Evolutionary conservation across 306 rosid species (phyloP).

Genomic region (Neltuma alba): DNA sequence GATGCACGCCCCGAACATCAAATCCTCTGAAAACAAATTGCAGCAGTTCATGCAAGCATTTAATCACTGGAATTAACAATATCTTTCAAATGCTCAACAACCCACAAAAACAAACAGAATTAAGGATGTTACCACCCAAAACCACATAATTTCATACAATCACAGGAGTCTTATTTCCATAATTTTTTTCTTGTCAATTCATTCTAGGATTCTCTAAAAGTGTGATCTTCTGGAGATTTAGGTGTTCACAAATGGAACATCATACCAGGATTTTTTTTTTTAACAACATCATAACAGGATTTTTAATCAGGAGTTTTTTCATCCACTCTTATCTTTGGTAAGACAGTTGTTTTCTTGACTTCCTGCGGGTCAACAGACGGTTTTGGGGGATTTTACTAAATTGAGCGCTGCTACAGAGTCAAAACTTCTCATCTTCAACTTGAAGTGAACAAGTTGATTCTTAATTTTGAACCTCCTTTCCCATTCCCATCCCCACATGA

Average conservation of each 20-base stretch:
- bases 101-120: slow-evolving; percentile 9
- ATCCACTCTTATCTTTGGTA: neutral
- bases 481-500: slow-evolving; percentile 21
- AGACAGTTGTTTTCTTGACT: slow-evolving; percentile 1
- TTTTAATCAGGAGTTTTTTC: neutral
- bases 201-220: neutral
- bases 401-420: neutral
- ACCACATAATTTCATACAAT: neutral
- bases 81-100: neutral
- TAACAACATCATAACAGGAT: neutral
- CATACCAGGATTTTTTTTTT: neutral
- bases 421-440: neutral
- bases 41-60: slow-evolving; percentile 5
- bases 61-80: slow-evolving; percentile 13
- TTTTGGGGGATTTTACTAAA: neutral
- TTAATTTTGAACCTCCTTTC: neutral
- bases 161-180: neutral
- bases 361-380: neutral
- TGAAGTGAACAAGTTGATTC: neutral
- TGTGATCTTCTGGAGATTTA: neutral
- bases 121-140: slow-evolving; percentile 24
- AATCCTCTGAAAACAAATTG: neutral
- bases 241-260: neutral
- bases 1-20: neutral
- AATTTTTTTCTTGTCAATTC: slow-evolving; percentile 1